Evolutionary conservation across 352 stramenopile species (phyloP).

Genomic region (Phytophthora fragariaefolia): DNA sequence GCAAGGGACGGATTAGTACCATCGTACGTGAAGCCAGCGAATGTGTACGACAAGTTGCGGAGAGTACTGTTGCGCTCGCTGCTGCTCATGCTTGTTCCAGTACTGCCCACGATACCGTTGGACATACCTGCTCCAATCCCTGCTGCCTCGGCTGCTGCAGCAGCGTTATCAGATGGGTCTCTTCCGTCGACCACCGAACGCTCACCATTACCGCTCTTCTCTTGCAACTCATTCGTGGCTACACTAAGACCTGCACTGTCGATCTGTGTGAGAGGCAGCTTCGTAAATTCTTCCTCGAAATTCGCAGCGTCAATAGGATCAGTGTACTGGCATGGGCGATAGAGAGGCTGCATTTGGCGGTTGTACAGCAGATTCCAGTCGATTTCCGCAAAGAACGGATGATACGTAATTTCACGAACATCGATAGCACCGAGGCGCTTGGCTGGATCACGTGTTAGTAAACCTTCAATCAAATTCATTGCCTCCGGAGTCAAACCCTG

Average conservation of each 20-base stretch:
- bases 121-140: conserved; percentile 25
- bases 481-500: conserved; percentile 67
- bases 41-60: conserved; percentile 87
- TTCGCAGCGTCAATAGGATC: conserved; percentile 85
- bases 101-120: conserved; percentile 44
- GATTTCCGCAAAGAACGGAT: conserved; percentile 85
- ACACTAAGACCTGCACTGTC: conserved; percentile 76
- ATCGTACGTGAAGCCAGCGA: conserved; percentile 86
- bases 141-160: conserved; percentile 18
- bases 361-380: conserved; percentile 85
- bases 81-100: conserved; percentile 40
- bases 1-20: conserved; percentile 56
- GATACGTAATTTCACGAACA: conserved; percentile 79
- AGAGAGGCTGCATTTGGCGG: conserved; percentile 78
- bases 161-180: conserved; percentile 26
- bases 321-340: conserved; percentile 83
- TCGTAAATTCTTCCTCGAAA: conserved; percentile 88
- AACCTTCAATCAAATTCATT: conserved; percentile 81
- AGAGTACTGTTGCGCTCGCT: conserved; percentile 65
- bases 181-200: conserved; percentile 16
- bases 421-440: conserved; percentile 91
- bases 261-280: conserved; percentile 72
- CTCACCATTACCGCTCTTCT: conserved; percentile 23
- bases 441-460: conserved; percentile 93
- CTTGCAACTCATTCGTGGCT: conserved; percentile 47